Base-by-base conservation (phyloP, 192 early-diverging fungal genomes). In the Mortierella claussenii region DNA sequence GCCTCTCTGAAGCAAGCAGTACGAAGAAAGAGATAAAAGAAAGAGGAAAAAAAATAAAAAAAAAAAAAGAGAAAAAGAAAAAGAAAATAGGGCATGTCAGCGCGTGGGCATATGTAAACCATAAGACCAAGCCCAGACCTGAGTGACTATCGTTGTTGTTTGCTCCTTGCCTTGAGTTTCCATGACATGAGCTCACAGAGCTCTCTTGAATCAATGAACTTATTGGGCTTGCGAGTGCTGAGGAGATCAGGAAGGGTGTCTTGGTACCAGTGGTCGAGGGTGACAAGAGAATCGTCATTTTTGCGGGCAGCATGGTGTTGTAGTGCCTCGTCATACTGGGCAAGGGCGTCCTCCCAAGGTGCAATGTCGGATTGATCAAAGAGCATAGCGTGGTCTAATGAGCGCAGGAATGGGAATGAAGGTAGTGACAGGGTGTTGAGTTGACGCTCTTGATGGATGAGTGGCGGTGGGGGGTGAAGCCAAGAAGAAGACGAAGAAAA, bases 181-280 rank as follows among this genome's bases (percentile, higher is more conserved):
- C 71, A 66, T 0, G 71, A 65, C 45, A 76, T 66, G 45, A 76
- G 63, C 30, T 55, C 33, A 34, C 64, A 65, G 28, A 76, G 64
- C 52, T 76, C 71, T 0, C 60, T 32, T 1, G 64, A 66, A 26
- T 54, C 36, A n/a, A 76, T 66, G 36, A n/a, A 55, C 13, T 17
- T 23, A 10, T 40, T 40, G 2, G 63, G 71, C 1, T 40, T 45
- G 3, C 71, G 63, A 0, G 47, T 13, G 21, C 10, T 23, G 27
- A 76, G 64, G 33, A 61, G 23, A 0, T 23, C n/a, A 10, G 71
- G 71, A 5, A 76, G 28, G 1, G 56, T 55, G 32, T 10, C 43
- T 26, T 76, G 71, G 58, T 66, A 76, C 71, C 71, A 76, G 11
- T 61, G 11, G 23, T 76, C 71, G 23, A 76, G 63, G 6, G 6